A percentile compares a stretch with the other conserved stretches of the same genome.
These are phyloP conservation scores for Thraustochytrium striatum DNA, from an alignment of 352 stramenopile genomes.

Conservation along the genomic window DNA sequence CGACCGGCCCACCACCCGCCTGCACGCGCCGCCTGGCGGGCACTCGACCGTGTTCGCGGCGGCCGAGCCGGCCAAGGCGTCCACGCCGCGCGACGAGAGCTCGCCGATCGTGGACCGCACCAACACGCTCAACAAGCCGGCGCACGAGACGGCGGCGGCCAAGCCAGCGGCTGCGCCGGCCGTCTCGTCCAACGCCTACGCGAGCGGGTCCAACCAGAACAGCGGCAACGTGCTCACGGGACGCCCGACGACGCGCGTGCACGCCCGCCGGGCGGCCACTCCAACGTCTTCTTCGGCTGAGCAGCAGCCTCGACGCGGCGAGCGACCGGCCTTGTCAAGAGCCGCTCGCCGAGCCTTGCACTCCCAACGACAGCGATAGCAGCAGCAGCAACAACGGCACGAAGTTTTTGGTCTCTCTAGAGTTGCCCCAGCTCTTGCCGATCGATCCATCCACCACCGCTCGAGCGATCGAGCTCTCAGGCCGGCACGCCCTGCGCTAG, in stretches of 20 bases:
- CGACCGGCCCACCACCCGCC: slow-evolving; percentile 50
- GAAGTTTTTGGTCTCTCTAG: not conserved
- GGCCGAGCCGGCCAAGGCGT: not conserved
- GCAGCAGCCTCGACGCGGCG: slow-evolving; percentile 52
- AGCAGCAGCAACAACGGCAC: not conserved
- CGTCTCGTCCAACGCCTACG: slow-evolving; percentile 75
- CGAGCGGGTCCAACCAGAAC: slow-evolving; percentile 75
- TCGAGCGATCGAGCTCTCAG: not conserved
- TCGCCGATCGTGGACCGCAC: slow-evolving; percentile 40
- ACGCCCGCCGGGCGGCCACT: slow-evolving; percentile 76
- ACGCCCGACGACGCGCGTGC: slow-evolving; percentile 76
- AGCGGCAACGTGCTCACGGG: slow-evolving; percentile 80
- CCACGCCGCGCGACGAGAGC: slow-evolving; percentile 52
- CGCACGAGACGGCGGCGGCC: slow-evolving; percentile 13
- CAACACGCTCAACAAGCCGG: slow-evolving; percentile 25
- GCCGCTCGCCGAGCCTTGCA: not conserved
- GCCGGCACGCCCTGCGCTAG: slow-evolving; percentile 5
- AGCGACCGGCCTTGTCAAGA: not conserved
- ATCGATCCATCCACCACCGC: not conserved
- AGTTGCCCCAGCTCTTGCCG: not conserved
- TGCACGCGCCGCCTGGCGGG: slow-evolving; percentile 57
- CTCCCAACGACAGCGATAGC: not conserved
- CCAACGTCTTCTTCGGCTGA: slow-evolving; percentile 64
- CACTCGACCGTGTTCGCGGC: slow-evolving; percentile 55
- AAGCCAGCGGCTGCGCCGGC: slow-evolving; percentile 13